Base-by-base conservation (phyloP, 345 rosid species). In the Murraya paniculata region DNA sequence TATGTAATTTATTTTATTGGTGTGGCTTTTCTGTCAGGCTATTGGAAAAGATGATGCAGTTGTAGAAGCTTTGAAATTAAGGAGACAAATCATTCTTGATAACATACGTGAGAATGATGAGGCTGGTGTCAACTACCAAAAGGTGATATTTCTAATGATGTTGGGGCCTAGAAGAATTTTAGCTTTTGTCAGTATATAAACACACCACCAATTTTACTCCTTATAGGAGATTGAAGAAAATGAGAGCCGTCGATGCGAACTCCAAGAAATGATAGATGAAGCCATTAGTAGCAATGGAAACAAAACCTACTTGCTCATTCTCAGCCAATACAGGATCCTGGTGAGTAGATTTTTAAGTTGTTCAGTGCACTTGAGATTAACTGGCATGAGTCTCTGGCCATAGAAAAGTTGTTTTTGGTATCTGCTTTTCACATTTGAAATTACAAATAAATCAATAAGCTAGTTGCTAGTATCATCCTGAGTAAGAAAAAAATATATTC, bases 101-200 rank as follows among this genome's bases (percentile, higher is more conserved):
- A 93, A 95, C 82, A 92, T 95, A 79, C 92, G 97, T 24, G 99
- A 95, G 81, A 95, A 95, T 77, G 99, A 95, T 82, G 99, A 95
- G 84, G 90, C 96, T 57, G 96, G 96, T 73, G 81, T 87, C 79
- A 90, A 85, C 82, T 93, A 95, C 83, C 90, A 84, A 64, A 88
- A 89, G 93, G 99, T 95, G 82, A 83, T 68, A 75, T 77, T 45
- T 76, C 57, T 76, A 50, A 68, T 72, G 39, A 7, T 73, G 28
- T 36, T 64, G 58, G 67, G 45, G 28, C 65, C 45, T 18, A 13
- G 69, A 24, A 75, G 58, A 55, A 45, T 79, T 27, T 70, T 13
- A 35, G 9, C 58, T 53, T 61, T 77, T 71, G 28, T 60, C 16
- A 27, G 71, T 36, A 72, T 72, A 73, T 24, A 64, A 55, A 73